Conservation (phyloP, 2,329 filamentous ascomycete species). For the Chaetomium globosum region DNA sequence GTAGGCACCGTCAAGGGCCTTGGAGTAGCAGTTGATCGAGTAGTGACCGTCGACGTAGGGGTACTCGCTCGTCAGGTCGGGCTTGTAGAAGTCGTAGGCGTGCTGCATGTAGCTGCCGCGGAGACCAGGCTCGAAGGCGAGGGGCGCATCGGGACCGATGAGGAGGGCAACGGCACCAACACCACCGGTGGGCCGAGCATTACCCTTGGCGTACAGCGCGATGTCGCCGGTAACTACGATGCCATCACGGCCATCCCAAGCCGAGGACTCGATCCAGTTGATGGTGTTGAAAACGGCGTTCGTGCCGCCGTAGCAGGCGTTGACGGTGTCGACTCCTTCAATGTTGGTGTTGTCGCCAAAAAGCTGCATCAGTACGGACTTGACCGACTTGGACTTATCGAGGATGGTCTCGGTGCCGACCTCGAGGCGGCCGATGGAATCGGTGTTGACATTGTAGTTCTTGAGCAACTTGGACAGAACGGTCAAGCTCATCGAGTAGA, state of each 20-base stretch:
- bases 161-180: slow-evolving; percentile 78
- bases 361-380: slow-evolving; percentile 84
- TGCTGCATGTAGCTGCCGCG: slow-evolving; percentile 81
- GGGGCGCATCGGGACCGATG: slow-evolving; percentile 74
- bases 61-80: slow-evolving; percentile 84
- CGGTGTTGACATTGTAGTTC: slow-evolving; percentile 81
- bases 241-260: slow-evolving; percentile 80
- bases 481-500: slow-evolving; percentile 83
- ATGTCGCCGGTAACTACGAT: slow-evolving; percentile 82
- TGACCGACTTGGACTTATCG: slow-evolving; percentile 90
- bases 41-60: slow-evolving; percentile 83
- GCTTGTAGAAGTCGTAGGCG: slow-evolving; percentile 90
- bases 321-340: slow-evolving; percentile 80
- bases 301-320: slow-evolving; percentile 85
- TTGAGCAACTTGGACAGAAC: slow-evolving; percentile 74
- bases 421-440: slow-evolving; percentile 77
- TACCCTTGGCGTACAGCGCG: slow-evolving; percentile 81
- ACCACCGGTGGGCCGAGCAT: slow-evolving; percentile 78
- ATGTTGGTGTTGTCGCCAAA: slow-evolving; percentile 83
- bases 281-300: slow-evolving; percentile 81
- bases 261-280: slow-evolving; percentile 86
- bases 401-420: slow-evolving; percentile 84
- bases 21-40: slow-evolving; percentile 79
- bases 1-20: slow-evolving; percentile 80
- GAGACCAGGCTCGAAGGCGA: slow-evolving; percentile 76